phyloP scores from a whole-genome alignment of 257 asterid species.

The Primulina eburnea region DNA sequence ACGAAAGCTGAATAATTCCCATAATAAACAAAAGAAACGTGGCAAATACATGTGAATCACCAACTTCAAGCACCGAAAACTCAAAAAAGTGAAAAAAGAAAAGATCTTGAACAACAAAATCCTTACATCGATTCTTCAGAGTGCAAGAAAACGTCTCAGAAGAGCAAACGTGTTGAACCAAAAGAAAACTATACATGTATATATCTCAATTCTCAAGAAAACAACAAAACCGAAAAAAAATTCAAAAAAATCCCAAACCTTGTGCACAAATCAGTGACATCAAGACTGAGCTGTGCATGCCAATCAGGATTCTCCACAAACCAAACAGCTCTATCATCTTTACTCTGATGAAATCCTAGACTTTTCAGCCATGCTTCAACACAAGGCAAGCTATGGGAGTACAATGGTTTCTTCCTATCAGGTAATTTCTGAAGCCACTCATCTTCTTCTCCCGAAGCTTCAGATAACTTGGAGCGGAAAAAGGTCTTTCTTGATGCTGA shows the following conservation, averaged over 20 bases:
- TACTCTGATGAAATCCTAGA: constrained; percentile 75
- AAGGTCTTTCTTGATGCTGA: constrained; percentile 32
- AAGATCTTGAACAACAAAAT: neutral
- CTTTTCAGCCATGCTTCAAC: constrained; percentile 88
- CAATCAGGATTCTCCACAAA: constrained; percentile 75
- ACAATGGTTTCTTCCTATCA: constrained; percentile 76
- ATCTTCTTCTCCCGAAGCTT: constrained; percentile 52
- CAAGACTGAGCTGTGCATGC: constrained; percentile 88
- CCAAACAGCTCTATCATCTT: constrained; percentile 92
- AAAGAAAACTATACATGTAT: too few relatives aligned
- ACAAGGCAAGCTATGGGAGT: constrained; percentile 93
- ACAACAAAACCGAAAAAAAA: neutral
- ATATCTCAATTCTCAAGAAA: neutral
- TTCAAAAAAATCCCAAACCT: constrained; percentile 40
- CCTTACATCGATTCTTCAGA: neutral
- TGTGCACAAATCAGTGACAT: constrained; percentile 78
- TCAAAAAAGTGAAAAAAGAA: neutral
- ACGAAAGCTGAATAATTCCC: neutral
- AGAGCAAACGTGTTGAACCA: neutral
- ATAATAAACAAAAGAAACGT: neutral
- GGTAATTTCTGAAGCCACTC: constrained; percentile 91
- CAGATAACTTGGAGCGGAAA: constrained; percentile 42
- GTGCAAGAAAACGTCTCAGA: neutral
- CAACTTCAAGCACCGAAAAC: constrained; percentile 3
- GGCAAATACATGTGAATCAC: neutral